These are phyloP conservation scores for Cyberlindnera galapagoensis DNA, from an alignment of 805 yeast genomes.

Conservation along the genomic window DNA sequence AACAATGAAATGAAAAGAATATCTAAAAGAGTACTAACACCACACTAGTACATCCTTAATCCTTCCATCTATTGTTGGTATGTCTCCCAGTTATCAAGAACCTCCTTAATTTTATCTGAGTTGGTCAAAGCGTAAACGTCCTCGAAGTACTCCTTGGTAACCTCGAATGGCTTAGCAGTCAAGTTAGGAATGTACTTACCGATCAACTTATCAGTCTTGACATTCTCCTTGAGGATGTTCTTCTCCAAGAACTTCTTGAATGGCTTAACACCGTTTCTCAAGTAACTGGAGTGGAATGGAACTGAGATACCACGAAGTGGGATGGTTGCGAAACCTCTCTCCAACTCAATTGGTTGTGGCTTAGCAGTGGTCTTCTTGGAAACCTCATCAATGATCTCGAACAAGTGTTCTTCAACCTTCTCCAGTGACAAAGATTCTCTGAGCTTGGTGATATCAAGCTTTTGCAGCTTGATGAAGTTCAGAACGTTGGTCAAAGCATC, in stretches of 20 bases:
- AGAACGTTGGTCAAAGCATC: conserved; percentile 90
- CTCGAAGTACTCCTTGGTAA: conserved; percentile 95
- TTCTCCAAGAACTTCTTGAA: conserved; percentile 95
- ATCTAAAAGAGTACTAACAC: too few species aligned
- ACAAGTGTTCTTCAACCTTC: conserved; percentile 81
- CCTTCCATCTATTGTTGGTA: conserved; percentile 37
- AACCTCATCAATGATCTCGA: conserved; percentile 83
- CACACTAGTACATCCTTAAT: conserved; percentile 17
- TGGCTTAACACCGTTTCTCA: conserved; percentile 98
- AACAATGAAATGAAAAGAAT: not conserved
- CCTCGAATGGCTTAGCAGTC: conserved; percentile 95
- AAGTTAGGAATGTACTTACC: conserved; percentile 97
- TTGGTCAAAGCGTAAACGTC: conserved; percentile 90
- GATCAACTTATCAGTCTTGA: conserved; percentile 87
- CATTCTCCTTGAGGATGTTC: conserved; percentile 92
- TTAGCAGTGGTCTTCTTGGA: conserved; percentile 75
- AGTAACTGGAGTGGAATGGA: conserved; percentile 99
- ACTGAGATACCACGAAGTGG: conserved; percentile 99
- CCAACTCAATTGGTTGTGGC: conserved; percentile 94
- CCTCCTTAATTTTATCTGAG: conserved; percentile 82
- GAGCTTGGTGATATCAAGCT: conserved; percentile 85
- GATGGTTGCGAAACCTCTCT: conserved; percentile 97
- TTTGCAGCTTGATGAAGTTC: conserved; percentile 89
- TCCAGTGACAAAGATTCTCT: conserved; percentile 79
- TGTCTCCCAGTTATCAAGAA: conserved; percentile 92